Base-by-base conservation (phyloP, 2,329 filamentous ascomycete species). In the Stemphylium vesicarium region DNA sequence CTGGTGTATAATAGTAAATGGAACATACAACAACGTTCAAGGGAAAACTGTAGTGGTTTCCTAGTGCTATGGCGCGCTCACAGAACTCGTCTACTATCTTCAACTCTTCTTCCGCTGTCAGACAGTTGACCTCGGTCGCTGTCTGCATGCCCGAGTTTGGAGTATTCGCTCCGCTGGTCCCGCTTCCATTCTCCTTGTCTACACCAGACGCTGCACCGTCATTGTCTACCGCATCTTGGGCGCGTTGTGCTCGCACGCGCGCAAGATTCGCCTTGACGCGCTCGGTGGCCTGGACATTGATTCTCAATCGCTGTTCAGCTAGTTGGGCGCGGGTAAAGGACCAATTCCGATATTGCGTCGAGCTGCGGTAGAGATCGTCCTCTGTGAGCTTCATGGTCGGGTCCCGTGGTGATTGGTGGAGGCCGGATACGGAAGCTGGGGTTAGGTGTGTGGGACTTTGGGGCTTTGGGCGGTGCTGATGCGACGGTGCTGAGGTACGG, bases 291-390 rank as follows among this genome's bases (percentile, higher is more conserved):
- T 91, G 83, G 9, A 83, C 78, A 77, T 97, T 97, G 29, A 93
- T 96, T 62, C 88, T 88, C 37, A 82, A 79, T 53, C 95, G 90
- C 20, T 94, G 83, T 2, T 87, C 82, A 43, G 84, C 81, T 4
- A 99, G 85, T 35, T 88, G 85, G 3, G 86, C 77, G 2, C 88
- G 85, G 0, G 92, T 91, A 77, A 94, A 98, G 10, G 93, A 96
- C 95, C 95, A 99, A 54, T 96, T 83, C 38, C 90, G 86, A 73
- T 87, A 98, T 76, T 99, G 95, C 41, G 91, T 94, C 0, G 94
- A 96, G 46, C 90, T 85, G 29, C 92, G 88, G 78, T 98, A 99
- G 50, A 93, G 83, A 64, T 91, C 90, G 77, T 99, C 95, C 83
- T 99, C 95, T 58, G 87, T 90, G 85, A 96, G 65, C 59, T 70